A percentile compares a stretch with the other conserved stretches of the same genome.
These are phyloP conservation scores for Epichloe bromicola DNA, from an alignment of 2,329 filamentous ascomycete species.

Conservation along the genomic window DNA sequence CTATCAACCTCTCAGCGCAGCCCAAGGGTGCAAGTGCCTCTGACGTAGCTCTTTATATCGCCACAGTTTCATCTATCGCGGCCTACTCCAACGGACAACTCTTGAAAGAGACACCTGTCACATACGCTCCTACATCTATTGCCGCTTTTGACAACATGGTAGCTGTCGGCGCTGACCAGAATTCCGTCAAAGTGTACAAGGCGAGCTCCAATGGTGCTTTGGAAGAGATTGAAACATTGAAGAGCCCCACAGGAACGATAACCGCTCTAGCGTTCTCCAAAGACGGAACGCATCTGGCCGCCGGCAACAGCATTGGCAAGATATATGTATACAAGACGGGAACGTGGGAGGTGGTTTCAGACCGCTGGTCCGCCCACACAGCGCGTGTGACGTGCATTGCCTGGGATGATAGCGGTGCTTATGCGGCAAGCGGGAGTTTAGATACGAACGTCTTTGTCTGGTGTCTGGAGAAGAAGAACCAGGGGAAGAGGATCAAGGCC, in stretches of 20 bases:
- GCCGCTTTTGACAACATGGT: conserved; percentile 55
- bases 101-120: conserved; percentile 44
- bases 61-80: conserved; percentile 36
- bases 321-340: conserved; percentile 62
- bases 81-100: conserved; percentile 49
- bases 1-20: conserved; percentile 59
- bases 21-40: conserved; percentile 60
- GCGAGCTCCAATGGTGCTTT: conserved; percentile 42
- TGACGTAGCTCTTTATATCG: conserved; percentile 40
- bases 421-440: conserved; percentile 71
- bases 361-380: conserved; percentile 53
- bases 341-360: conserved; percentile 60
- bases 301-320: conserved; percentile 73
- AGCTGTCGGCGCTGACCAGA: conserved; percentile 64
- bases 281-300: conserved; percentile 65
- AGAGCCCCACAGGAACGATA: conserved; percentile 56
- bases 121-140: conserved; percentile 56
- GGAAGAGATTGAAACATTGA: conserved; percentile 42
- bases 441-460: conserved; percentile 91
- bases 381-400: conserved; percentile 44
- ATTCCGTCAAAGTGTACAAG: conserved; percentile 60
- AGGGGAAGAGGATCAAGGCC: conserved; percentile 72
- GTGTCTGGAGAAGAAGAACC: conserved; percentile 66
- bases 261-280: conserved; percentile 75
- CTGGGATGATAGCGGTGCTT: conserved; percentile 68